phyloP scores from a whole-genome alignment of 2,329 filamentous ascomycete genomes.

The Bertia moriformis region DNA sequence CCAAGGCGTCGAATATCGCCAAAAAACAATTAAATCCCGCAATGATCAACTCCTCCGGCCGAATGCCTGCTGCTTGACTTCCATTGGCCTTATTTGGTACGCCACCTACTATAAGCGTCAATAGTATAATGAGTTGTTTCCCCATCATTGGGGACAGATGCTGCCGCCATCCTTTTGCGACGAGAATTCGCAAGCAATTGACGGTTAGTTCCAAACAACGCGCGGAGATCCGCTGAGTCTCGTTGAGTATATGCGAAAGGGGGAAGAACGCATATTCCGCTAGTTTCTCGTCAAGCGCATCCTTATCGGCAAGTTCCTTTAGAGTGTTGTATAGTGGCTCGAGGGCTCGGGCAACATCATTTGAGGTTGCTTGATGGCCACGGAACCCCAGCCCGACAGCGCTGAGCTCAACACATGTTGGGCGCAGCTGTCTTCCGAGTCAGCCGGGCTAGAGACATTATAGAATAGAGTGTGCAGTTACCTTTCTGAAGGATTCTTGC shows the following conservation, averaged over 20 bases:
- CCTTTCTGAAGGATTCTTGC: background rate
- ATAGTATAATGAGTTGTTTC: slow-evolving; percentile 45
- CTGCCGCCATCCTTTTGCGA: slow-evolving; percentile 38
- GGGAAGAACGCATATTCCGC: slow-evolving; percentile 54
- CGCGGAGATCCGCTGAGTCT: slow-evolving; percentile 35
- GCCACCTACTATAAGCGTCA: slow-evolving; percentile 41
- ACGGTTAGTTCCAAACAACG: slow-evolving; percentile 38
- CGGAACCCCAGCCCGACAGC: background rate
- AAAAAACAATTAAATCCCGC: slow-evolving; percentile 35
- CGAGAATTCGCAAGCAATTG: slow-evolving; percentile 35
- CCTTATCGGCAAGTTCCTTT: background rate
- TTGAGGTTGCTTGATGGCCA: background rate
- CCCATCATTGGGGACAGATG: slow-evolving; percentile 35
- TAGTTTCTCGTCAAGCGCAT: slow-evolving; percentile 35
- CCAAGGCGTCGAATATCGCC: slow-evolving; percentile 25
- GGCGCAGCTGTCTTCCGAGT: background rate
- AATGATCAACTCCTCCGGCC: slow-evolving; percentile 34
- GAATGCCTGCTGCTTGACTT: slow-evolving; percentile 10
- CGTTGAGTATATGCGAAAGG: slow-evolving; percentile 44
- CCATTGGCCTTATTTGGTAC: slow-evolving; percentile 20
- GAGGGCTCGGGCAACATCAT: background rate
- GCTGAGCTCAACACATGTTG: background rate
- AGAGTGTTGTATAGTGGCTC: background rate
- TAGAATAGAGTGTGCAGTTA: background rate
- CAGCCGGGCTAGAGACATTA: background rate